Evolutionary conservation across 225 moss, liverwort and hornwort genomes (phyloP), one percentile per base, ranked within the genome.

Genomic region (Bryoerythrophyllum caledonicum): DNA sequence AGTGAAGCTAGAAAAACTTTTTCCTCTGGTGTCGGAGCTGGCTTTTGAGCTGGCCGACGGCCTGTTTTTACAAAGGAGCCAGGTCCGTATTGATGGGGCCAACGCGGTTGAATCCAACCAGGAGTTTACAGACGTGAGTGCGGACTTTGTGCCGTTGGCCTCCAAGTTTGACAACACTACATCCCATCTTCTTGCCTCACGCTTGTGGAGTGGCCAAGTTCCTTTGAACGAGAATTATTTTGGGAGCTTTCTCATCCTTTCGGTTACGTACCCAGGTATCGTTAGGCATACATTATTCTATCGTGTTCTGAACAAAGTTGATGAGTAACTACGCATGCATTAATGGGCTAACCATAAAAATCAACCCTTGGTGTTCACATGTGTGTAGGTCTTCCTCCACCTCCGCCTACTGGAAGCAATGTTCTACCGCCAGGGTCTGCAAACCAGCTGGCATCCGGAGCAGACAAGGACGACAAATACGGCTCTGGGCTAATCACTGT

Each of bases 141-240:
- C 81, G 15, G 76, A 81, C 49, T 76, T 93, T 72, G 86, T 87
- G 62, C 91, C 93, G 12, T 78, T 91, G 78, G 86, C 78, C 74
- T 61, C 78, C 41, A 80, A 80, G 46, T 93, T 93, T 62, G 93
- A 89, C 63, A 76, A 78, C 73, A 87, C 91, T 19, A 83, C 82
- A 63, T 84, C 82, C 12, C 76, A 93, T 71, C 87, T 93, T 19
- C 84, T 93, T 83, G 87, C 91, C 35, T 89, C 90, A 44, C 89
- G 93, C 46, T 83, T 93, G 72, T 89, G 87, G 89, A 86, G 84
- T 68, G 69, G 73, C 64, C 80, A 84, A 74, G 84, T 93, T 65
- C 73, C 75, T 25, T 76, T 93, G 63, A 91, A 91, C 52, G 63
- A 80, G 79, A 78, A 89, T 4, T 64, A 89, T 12, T 93, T 91